Conservation (phyloP, 441 rosid species). For the Jatropha podagrica region DNA sequence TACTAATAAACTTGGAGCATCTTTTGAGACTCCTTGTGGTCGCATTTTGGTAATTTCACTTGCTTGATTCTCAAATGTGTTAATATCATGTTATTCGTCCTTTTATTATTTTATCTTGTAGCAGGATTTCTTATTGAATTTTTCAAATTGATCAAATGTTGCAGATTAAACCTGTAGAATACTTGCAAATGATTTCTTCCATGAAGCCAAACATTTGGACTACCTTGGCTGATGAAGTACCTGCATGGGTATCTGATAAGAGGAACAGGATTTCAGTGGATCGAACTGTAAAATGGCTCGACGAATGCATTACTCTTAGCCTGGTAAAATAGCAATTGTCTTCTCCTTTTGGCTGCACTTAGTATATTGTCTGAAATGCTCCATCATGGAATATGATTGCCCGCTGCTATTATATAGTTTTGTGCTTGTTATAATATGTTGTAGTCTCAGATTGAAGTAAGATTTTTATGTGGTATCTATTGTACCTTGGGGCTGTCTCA, state of each 20-base stretch:
- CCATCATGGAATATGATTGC: neutral
- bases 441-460: neutral
- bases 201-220: slow-evolving; percentile 61
- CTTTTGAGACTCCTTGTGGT: slow-evolving; percentile 73
- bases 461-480: neutral
- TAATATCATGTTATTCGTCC: neutral
- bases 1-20: slow-evolving; percentile 61
- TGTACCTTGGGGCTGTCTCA: neutral
- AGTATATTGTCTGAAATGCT: neutral
- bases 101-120: neutral
- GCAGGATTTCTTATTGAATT: neutral
- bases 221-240: slow-evolving; percentile 76
- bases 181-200: slow-evolving; percentile 62
- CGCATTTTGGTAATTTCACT: slow-evolving; percentile 48
- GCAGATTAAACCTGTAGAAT: slow-evolving; percentile 65
- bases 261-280: slow-evolving; percentile 62
- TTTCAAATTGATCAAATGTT: slow-evolving; percentile 1
- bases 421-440: neutral
- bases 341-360: slow-evolving; percentile 3
- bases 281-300: slow-evolving; percentile 74
- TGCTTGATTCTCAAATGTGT: neutral
- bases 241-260: slow-evolving; percentile 61
- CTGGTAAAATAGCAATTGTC: slow-evolving; percentile 33
- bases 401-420: neutral
- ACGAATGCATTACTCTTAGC: slow-evolving; percentile 54